Evolutionary conservation across 352 stramenopile genomes (phyloP), one percentile per base, ranked within the genome.

Genomic region (Phytophthora niederhauseri): DNA sequence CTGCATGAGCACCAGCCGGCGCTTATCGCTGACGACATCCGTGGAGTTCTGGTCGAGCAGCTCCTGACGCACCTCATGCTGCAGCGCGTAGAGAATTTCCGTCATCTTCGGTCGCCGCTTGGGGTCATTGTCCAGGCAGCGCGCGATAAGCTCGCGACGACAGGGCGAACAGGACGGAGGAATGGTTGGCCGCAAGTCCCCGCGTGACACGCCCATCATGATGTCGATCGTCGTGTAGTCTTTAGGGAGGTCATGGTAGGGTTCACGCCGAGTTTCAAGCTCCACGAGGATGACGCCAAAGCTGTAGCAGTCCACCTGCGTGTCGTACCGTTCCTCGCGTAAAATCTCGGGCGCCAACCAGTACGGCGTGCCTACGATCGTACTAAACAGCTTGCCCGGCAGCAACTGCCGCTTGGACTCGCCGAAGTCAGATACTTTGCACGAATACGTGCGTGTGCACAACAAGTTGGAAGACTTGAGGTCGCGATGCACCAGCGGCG

Each of bases 221-320:
- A 95, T 91, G 41, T 95, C 84, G 56, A 93, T 92, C 1, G 75
- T 82, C 7, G 85, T 91, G 58, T 75, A 85, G 66, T 85, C 66
- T 53, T 85, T 81, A 8, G 71, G 69, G 15, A 82, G 64, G 56
- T 94, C 84, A 49, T 84, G 75, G 58, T 95, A 95, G 45, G 87
- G 87, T 54, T 93, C 82, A 15, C 76, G 81, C 11, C 85, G 78
- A 5, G 85, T 92, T 66, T 94, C 87, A 19, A 95, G 80, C 70
- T 95, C 87, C 17, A 94, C 85, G 7, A 97, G 67, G 53, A 97
- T 91, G 41, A 97, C 89, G 24, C 86, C 88, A 78, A 95, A 97
- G 57, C 87, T 95, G 72, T 96, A 97, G 70, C 85, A 91, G 66
- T 97, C 90, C 11, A 95, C 88, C 70, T 93, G 84, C 4, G 81